Base-by-base conservation (phyloP, 305 asterid species). In the Plantago rigida region DNA sequence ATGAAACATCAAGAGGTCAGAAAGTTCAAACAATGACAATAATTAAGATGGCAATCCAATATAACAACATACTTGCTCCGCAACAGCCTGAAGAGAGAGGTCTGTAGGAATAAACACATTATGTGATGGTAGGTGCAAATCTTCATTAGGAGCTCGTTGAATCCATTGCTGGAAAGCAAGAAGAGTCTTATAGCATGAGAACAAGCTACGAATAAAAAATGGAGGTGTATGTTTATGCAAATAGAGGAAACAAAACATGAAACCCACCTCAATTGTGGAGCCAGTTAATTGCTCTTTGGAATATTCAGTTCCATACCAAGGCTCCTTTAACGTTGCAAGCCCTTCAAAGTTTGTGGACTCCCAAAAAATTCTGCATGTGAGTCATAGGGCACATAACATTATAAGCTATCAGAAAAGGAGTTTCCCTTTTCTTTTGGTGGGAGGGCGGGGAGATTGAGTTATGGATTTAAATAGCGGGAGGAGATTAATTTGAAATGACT, bases 281-380 rank as follows among this genome's bases (percentile, higher is more conserved):
- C 80, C 80, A 71, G 76, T 62, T 63, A 87, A 70, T 72, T 74
- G 77, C 75, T 86, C 96, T 15, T 80, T 56, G 67, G 88, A 77
- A 77, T 81, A 87, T 58, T 84, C 82, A 12, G 98, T 91, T 75
- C 96, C 94, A 77, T 91, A 91, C 96, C 98, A 87, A 62, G 96
- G 96, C 72, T 91, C 98, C 19, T 70, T 69, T 70, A 60, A 68
- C 73, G 77, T 71, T 5, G 88, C 70, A 45, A 71, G 77, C 55
- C 90, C 96, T 77, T 86, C 87, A 75, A 91, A 91, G 75, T 81
- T 86, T 13, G 95, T 78, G 9, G 98, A 91, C 79, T 86, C 98
- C 96, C 96, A 87, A 76, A 91, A 87, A 59, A 91, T 82, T 80
- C 98, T 91, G 89, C 49, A 61, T 31, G 26, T 5, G 7, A 3